These are phyloP conservation scores for Aureobasidium namibiae DNA, from an alignment of 2,329 filamentous ascomycete species.

Conservation along the genomic window DNA sequence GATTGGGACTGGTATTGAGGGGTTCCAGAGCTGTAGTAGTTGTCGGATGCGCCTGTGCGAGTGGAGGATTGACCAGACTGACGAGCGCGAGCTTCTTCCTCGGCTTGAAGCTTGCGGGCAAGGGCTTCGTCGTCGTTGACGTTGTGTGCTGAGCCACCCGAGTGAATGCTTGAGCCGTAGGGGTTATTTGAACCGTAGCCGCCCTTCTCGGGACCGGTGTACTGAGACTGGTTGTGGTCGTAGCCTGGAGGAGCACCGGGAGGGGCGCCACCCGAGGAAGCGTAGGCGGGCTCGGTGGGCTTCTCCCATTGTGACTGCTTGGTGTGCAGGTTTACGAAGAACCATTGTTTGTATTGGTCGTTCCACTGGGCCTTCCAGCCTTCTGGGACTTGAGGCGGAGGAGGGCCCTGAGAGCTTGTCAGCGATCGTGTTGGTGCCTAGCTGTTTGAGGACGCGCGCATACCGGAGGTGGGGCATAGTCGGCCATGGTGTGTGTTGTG, in stretches of 20 bases:
- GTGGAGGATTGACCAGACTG: slow-evolving; percentile 22
- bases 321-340: slow-evolving; percentile 83
- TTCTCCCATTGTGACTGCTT: slow-evolving; percentile 88
- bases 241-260: slow-evolving; percentile 63
- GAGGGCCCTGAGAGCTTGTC: slow-evolving; percentile 35
- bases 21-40: slow-evolving; percentile 35
- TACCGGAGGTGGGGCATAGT: slow-evolving; percentile 14
- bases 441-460: background rate
- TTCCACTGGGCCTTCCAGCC: slow-evolving; percentile 86
- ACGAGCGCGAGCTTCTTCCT: slow-evolving; percentile 59
- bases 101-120: slow-evolving; percentile 70
- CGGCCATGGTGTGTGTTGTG: slow-evolving; percentile 5
- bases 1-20: slow-evolving; percentile 9
- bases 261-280: slow-evolving; percentile 32
- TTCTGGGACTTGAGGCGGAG: slow-evolving; percentile 57
- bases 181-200: slow-evolving; percentile 61
- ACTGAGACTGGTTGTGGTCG: slow-evolving; percentile 34
- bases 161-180: slow-evolving; percentile 39
- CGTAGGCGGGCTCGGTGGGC: slow-evolving; percentile 60
- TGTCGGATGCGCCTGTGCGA: slow-evolving; percentile 35
- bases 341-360: slow-evolving; percentile 84
- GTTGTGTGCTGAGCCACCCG: slow-evolving; percentile 16
- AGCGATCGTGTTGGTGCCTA: background rate
- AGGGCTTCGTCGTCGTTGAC: slow-evolving; percentile 62
- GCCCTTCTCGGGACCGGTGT: slow-evolving; percentile 37